Percentiles rank a stretch among this genome's conserved stretches.
Conservation (phyloP, 495 filamentous ascomycete species). For the Echria macrotheca region DNA sequence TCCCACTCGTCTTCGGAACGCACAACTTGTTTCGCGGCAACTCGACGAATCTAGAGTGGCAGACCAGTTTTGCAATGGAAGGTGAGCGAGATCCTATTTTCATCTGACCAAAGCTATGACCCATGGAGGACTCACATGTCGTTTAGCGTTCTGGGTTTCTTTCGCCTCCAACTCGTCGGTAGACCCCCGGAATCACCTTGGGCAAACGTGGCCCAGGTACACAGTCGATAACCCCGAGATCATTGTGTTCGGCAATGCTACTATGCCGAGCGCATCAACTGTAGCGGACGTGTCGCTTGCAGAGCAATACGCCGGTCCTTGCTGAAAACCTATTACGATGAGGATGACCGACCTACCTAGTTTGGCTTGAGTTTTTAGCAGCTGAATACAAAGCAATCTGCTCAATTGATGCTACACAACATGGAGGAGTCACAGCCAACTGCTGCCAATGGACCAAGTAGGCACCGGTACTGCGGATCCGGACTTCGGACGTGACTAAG, state of each 20-base stretch:
- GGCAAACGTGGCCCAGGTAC: background rate
- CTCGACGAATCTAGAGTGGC: constrained; percentile 25
- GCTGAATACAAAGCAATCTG: too few relatives aligned
- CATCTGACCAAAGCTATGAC: background rate
- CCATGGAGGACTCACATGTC: background rate
- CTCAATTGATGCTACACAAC: too few relatives aligned
- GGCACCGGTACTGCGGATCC: too few relatives aligned
- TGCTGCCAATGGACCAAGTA: too few relatives aligned
- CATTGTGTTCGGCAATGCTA: background rate
- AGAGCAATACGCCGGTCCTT: too few relatives aligned
- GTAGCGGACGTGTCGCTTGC: too few relatives aligned
- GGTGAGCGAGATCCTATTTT: background rate
- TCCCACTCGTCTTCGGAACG: constrained; percentile 43
- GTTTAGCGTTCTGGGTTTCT: background rate
- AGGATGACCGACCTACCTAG: too few relatives aligned
- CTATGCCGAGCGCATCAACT: too few relatives aligned
- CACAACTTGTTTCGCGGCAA: constrained; percentile 34
- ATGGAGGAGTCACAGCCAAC: too few relatives aligned
- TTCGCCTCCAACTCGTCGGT: background rate
- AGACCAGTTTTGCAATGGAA: constrained; percentile 30
- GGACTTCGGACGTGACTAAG: background rate
- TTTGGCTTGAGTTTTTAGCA: too few relatives aligned
- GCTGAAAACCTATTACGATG: too few relatives aligned
- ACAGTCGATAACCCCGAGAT: background rate
- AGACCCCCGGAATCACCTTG: background rate